phyloP scores from a whole-genome alignment of 2,329 filamentous ascomycete genomes.

The Colletotrichum sp. region DNA sequence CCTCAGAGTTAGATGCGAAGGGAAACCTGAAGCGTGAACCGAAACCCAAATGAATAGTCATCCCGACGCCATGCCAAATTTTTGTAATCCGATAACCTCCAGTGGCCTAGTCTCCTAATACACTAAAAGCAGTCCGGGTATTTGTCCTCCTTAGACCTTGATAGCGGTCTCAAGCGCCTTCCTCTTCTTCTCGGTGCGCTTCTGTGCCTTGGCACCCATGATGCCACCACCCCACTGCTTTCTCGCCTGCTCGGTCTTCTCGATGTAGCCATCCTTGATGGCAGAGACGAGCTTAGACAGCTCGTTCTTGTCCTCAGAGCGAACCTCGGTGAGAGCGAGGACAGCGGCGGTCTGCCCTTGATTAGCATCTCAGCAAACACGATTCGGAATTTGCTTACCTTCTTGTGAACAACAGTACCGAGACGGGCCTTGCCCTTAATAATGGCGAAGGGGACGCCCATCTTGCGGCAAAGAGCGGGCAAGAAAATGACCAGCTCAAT shows the following conservation, averaged over 20 bases:
- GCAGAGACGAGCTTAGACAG: constrained; percentile 94
- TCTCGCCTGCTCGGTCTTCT: constrained; percentile 91
- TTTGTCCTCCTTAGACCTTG: constrained; percentile 80
- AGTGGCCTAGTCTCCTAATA: constrained; percentile 19
- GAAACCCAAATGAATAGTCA: constrained; percentile 18
- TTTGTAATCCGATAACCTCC: constrained; percentile 21
- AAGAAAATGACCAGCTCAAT: constrained; percentile 99
- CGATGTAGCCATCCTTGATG: constrained; percentile 97
- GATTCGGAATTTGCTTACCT: constrained; percentile 57
- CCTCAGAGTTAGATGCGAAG: neutral
- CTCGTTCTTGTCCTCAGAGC: constrained; percentile 97
- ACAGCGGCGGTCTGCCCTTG: constrained; percentile 84
- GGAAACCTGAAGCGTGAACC: neutral
- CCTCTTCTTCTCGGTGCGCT: constrained; percentile 80
- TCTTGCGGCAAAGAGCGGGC: constrained; percentile 99
- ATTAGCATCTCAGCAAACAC: constrained; percentile 18
- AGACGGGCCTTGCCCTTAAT: constrained; percentile 99
- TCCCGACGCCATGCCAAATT: constrained; percentile 22
- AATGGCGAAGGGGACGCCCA: constrained; percentile 99
- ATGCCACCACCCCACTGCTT: constrained; percentile 99
- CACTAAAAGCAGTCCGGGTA: constrained; percentile 33
- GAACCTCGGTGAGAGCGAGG: constrained; percentile 94
- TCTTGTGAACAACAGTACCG: constrained; percentile 99
- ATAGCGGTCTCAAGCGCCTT: constrained; percentile 94
- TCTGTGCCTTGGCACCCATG: constrained; percentile 94